phyloP scores from a whole-genome alignment of 2,329 filamentous ascomycete genomes.

The Nemania sp. region DNA sequence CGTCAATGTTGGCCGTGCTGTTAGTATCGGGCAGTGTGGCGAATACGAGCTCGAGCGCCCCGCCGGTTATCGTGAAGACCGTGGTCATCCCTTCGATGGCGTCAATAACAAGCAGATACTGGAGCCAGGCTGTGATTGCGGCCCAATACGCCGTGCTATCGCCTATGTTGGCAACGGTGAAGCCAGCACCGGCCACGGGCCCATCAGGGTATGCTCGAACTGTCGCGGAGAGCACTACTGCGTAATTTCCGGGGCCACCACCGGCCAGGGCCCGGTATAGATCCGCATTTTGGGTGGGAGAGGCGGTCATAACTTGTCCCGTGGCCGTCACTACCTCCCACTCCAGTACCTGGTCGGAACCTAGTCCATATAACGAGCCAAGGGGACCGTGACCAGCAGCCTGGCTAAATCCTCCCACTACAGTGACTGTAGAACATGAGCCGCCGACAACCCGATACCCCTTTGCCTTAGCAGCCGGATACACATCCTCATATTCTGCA shows the following conservation, averaged over 20 bases:
- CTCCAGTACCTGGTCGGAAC: not conserved
- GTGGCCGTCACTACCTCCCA: not conserved
- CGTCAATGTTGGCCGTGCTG: not conserved
- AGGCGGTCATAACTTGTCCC: not conserved
- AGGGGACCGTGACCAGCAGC: not conserved
- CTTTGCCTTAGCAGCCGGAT: no score
- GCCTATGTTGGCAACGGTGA: constrained; percentile 3
- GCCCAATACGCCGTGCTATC: not conserved
- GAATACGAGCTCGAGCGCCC: not conserved
- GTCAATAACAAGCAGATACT: not conserved
- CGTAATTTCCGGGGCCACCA: constrained; percentile 16
- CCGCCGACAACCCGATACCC: no score
- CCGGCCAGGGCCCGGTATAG: constrained; percentile 17
- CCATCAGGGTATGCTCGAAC: constrained; percentile 3
- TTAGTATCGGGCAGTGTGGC: not conserved
- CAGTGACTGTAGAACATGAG: no score
- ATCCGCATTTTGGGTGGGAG: not conserved
- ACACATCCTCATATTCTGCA: no score
- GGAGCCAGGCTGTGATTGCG: constrained; percentile 1
- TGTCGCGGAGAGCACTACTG: constrained; percentile 3
- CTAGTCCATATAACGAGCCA: not conserved
- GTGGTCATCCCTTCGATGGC: constrained; percentile 7
- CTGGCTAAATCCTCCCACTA: not conserved
- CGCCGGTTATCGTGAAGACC: not conserved
- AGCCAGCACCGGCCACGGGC: not conserved